Percentiles rank a stretch among this genome's conserved stretches.
These are phyloP conservation scores for Penicillium malachiteum DNA, from an alignment of 495 filamentous ascomycete genomes.

Conservation along the genomic window DNA sequence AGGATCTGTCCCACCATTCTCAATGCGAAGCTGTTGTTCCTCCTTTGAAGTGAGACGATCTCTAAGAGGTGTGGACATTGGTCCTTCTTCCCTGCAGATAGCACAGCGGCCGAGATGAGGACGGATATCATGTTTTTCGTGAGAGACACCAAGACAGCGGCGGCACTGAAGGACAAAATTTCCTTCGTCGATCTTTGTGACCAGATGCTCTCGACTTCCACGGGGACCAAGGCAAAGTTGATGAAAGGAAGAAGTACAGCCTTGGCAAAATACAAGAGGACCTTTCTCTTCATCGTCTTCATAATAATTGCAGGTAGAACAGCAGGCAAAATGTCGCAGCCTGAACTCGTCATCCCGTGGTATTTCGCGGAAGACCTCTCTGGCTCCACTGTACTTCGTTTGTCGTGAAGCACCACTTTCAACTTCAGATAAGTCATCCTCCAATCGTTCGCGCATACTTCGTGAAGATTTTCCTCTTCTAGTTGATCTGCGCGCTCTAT, in stretches of 20 bases:
- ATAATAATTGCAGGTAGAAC: slow-evolving; percentile 65
- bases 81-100: slow-evolving; percentile 59
- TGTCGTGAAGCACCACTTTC: slow-evolving; percentile 47
- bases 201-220: slow-evolving; percentile 74
- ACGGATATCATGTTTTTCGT: slow-evolving; percentile 63
- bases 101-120: slow-evolving; percentile 72
- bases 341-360: slow-evolving; percentile 60
- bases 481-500: slow-evolving; percentile 28
- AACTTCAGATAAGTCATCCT: slow-evolving; percentile 68
- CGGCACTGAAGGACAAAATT: slow-evolving; percentile 88
- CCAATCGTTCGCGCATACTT: slow-evolving; percentile 64
- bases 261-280: slow-evolving; percentile 80
- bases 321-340: slow-evolving; percentile 62
- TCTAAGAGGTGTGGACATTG: slow-evolving; percentile 67
- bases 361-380: slow-evolving; percentile 64
- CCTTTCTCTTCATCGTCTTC: slow-evolving; percentile 57
- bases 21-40: slow-evolving; percentile 75
- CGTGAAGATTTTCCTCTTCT: slow-evolving; percentile 30
- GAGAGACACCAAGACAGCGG: slow-evolving; percentile 68
- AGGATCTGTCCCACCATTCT: slow-evolving; percentile 77
- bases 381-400: slow-evolving; percentile 53
- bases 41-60: slow-evolving; percentile 67
- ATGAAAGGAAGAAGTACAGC: slow-evolving; percentile 82
- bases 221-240: slow-evolving; percentile 77
- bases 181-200: slow-evolving; percentile 79